Evolutionary conservation across 2,329 filamentous ascomycete species (phyloP).

Genomic region (Scortechinia acanthostroma): DNA sequence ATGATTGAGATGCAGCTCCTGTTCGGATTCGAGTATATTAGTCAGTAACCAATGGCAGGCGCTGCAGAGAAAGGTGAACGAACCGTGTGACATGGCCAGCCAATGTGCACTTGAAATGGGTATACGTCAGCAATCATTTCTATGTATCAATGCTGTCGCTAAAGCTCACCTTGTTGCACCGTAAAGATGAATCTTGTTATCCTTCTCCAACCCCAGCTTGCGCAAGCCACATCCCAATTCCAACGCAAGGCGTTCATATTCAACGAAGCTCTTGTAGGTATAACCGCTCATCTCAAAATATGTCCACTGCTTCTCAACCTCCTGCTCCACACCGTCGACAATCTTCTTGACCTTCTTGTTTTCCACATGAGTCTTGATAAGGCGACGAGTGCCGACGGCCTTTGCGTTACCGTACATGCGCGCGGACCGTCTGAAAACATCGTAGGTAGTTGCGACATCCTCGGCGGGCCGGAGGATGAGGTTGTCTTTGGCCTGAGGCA

Average conservation of each 20-base stretch:
- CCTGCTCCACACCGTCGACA: constrained; percentile 70
- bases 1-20: constrained; percentile 61
- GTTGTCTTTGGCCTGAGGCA: constrained; percentile 51
- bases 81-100: constrained; percentile 41
- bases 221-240: constrained; percentile 65
- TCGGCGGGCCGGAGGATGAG: constrained; percentile 53
- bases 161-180: constrained; percentile 47
- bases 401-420: constrained; percentile 58
- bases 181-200: constrained; percentile 72
- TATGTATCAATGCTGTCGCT: background rate
- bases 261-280: constrained; percentile 69
- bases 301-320: constrained; percentile 82
- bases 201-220: constrained; percentile 63
- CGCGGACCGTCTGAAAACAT: constrained; percentile 65
- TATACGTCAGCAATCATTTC: background rate
- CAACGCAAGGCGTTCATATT: constrained; percentile 67
- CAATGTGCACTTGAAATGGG: constrained; percentile 35
- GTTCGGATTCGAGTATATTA: too few species aligned
- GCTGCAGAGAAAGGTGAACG: too few species aligned
- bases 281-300: constrained; percentile 80
- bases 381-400: constrained; percentile 62
- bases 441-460: constrained; percentile 67
- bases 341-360: constrained; percentile 87
- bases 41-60: too few species aligned
- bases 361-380: constrained; percentile 73